These are phyloP conservation scores for Cladosporium sp. DNA, from an alignment of 2,329 filamentous ascomycete genomes.

Conservation along the genomic window DNA sequence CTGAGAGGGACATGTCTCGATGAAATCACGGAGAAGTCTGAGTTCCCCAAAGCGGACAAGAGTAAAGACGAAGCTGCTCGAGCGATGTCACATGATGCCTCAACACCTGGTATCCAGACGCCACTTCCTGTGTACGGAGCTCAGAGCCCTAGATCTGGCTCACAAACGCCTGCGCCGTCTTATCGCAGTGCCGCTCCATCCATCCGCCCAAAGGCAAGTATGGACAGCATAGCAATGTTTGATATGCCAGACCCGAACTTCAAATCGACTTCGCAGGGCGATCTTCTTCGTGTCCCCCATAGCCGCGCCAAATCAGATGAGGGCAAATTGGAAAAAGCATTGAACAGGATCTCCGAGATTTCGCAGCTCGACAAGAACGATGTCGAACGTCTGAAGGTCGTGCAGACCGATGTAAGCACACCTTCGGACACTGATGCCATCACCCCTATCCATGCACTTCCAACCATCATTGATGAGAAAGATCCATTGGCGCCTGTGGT, in stretches of 20 bases:
- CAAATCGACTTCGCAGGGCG: too few species aligned
- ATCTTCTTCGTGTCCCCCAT: background rate
- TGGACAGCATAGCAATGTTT: background rate
- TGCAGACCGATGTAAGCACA: background rate
- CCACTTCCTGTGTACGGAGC: slow-evolving; percentile 11
- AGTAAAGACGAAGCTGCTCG: background rate
- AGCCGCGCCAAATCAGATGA: background rate
- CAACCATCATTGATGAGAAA: background rate
- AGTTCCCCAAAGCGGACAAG: background rate
- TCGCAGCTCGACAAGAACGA: background rate
- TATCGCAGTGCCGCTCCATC: slow-evolving; percentile 8
- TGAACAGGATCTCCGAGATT: background rate
- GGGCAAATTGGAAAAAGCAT: background rate
- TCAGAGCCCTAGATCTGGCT: slow-evolving; percentile 9
- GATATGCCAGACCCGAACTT: background rate
- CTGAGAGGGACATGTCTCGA: background rate
- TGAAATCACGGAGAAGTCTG: background rate
- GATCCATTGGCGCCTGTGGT: background rate
- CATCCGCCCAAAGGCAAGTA: background rate
- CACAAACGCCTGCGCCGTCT: slow-evolving; percentile 10
- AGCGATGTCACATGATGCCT: background rate
- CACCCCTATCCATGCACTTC: background rate
- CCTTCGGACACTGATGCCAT: background rate
- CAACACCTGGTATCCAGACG: slow-evolving; percentile 3
- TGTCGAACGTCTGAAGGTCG: background rate